Evolutionary conservation across 345 rosid species (phyloP).

Genomic region (Salix viminalis): DNA sequence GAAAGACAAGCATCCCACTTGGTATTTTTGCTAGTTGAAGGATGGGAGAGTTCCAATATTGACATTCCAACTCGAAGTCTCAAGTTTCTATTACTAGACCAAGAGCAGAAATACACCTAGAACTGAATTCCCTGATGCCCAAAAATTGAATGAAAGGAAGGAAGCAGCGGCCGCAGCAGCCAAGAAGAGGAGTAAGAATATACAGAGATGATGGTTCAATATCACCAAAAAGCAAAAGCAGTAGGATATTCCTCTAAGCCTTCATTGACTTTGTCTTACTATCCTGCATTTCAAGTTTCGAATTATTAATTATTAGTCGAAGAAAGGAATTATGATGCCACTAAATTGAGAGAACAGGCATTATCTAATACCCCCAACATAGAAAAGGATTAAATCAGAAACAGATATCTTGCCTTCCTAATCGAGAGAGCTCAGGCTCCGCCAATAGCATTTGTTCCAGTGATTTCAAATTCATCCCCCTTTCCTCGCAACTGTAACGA

Average conservation of each 20-base stretch:
- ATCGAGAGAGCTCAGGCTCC: slow-evolving; percentile 73
- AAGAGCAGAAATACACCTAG: not conserved
- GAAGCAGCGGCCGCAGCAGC: not conserved
- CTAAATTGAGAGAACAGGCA: not conserved
- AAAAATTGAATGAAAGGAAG: not conserved
- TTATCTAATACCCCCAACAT: not conserved
- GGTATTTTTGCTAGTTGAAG: no score
- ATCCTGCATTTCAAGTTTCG: slow-evolving; percentile 11
- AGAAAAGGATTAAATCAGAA: not conserved
- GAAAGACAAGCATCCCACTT: no score
- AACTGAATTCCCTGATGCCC: not conserved
- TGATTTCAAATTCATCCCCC: slow-evolving; percentile 42
- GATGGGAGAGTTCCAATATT: no score
- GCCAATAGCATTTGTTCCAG: slow-evolving; percentile 72
- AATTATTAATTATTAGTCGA: not conserved
- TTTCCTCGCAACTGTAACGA: slow-evolving; percentile 31
- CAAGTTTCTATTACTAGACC: not conserved
- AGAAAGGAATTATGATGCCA: not conserved
- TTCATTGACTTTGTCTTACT: not conserved
- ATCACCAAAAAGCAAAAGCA: not conserved
- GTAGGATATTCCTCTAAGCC: not conserved
- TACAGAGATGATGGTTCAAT: not conserved
- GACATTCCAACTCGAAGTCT: no score
- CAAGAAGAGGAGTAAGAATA: not conserved
- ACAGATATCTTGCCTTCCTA: slow-evolving; percentile 70